Evolutionary conservation across 495 filamentous ascomycete genomes (phyloP).

Genomic region (Lichenothelia convexa): DNA sequence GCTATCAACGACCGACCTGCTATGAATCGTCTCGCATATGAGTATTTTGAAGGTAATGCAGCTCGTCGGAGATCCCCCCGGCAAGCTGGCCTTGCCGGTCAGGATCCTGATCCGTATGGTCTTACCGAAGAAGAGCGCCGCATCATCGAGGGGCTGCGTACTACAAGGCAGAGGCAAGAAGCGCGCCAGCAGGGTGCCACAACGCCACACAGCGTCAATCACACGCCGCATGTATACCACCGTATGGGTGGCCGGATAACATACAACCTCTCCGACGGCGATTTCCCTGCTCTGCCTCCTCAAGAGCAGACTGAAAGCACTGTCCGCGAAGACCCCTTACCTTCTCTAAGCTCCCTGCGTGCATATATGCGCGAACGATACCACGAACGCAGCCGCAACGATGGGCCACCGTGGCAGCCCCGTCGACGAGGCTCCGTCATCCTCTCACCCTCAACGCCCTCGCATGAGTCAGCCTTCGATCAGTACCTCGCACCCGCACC

Average conservation of each 20-base stretch:
- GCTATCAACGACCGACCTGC: constrained; percentile 17
- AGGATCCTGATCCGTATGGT: constrained; percentile 27
- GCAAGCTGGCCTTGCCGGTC: constrained; percentile 7
- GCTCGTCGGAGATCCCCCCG: constrained; percentile 15
- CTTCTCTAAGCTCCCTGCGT: not conserved
- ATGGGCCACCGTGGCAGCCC: constrained; percentile 8
- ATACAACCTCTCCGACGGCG: too few relatives aligned
- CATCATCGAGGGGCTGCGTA: constrained; percentile 37
- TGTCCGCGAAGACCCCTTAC: too few relatives aligned
- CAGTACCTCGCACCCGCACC: too few relatives aligned
- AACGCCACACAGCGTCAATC: constrained; percentile 19
- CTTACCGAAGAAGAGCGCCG: constrained; percentile 38
- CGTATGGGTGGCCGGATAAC: too few relatives aligned
- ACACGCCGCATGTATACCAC: not conserved
- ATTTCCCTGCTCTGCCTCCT: too few relatives aligned
- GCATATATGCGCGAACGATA: constrained; percentile 3
- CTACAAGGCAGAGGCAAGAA: constrained; percentile 20
- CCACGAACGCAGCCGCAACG: not conserved
- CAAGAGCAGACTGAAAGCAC: too few relatives aligned
- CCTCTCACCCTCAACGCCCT: too few relatives aligned
- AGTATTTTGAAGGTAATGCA: constrained; percentile 23
- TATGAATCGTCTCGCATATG: constrained; percentile 21
- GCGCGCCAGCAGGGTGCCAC: constrained; percentile 8
- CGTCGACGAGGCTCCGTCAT: constrained; percentile 12
- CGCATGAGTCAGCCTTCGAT: too few relatives aligned